Conservation (phyloP, 1,139 yeast species). For the Pichia sp. region DNA sequence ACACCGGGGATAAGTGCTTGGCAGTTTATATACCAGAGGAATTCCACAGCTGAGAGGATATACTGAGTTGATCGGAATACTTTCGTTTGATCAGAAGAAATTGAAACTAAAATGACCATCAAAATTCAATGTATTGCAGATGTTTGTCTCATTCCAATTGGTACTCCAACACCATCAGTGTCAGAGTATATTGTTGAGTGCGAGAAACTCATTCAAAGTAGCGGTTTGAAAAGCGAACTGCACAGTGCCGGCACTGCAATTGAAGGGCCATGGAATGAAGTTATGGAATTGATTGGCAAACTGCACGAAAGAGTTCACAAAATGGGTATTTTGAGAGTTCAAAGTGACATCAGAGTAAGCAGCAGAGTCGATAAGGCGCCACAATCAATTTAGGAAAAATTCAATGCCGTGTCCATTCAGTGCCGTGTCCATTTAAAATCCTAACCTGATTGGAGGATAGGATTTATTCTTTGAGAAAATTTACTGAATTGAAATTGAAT, state of each 20-base stretch:
- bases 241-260: conserved; percentile 91
- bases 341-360: conserved; percentile 80
- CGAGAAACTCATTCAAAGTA: conserved; percentile 51
- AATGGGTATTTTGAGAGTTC: conserved; percentile 66
- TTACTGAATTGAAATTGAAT: too few relatives aligned
- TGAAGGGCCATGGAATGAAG: conserved; percentile 90
- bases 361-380: conserved; percentile 54
- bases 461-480: too few relatives aligned
- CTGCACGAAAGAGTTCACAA: conserved; percentile 65
- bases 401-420: conserved; percentile 39
- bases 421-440: conserved; percentile 30
- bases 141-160: conserved; percentile 77
- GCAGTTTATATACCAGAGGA: too few relatives aligned
- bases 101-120: conserved; percentile 22
- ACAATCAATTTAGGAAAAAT: conserved; percentile 61
- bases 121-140: conserved; percentile 68
- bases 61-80: too few relatives aligned
- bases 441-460: too few relatives aligned
- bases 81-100: too few relatives aligned
- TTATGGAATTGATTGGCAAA: conserved; percentile 70
- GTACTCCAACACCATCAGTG: conserved; percentile 69
- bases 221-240: conserved; percentile 56
- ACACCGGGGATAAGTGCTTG: too few relatives aligned
- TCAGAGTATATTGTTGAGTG: conserved; percentile 70
- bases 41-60: too few relatives aligned